Evolutionary conservation across 2,329 filamentous ascomycete genomes (phyloP).

Genomic region (Tolypocladium ophioglossoides): DNA sequence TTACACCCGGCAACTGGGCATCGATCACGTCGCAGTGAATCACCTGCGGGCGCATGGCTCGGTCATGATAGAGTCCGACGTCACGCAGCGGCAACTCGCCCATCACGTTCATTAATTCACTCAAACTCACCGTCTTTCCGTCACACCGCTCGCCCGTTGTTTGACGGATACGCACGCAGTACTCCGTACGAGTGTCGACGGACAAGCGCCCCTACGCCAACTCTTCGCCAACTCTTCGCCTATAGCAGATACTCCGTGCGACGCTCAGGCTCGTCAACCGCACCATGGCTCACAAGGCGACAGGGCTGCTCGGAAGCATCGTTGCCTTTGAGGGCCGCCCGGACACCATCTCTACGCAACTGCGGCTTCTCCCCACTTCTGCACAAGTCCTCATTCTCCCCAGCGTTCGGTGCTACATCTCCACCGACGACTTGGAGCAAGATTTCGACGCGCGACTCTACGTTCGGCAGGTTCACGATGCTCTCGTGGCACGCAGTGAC

Average conservation of each 20-base stretch:
- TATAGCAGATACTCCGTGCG: not conserved
- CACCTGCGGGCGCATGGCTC: too few species aligned
- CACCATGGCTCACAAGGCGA: conserved; percentile 14
- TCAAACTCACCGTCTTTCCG: not conserved
- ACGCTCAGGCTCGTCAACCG: not conserved
- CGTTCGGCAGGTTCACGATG: conserved; percentile 40
- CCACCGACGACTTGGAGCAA: conserved; percentile 14
- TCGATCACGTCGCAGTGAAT: not conserved
- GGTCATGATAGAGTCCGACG: not conserved
- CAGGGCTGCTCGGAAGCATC: conserved; percentile 33
- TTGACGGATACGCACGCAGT: not conserved
- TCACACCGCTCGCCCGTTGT: not conserved
- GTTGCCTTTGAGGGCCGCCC: conserved; percentile 50
- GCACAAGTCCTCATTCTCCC: conserved; percentile 48
- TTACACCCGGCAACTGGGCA: not conserved
- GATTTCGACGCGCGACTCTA: conserved; percentile 22
- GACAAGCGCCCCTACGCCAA: not conserved
- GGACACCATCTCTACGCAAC: conserved; percentile 45
- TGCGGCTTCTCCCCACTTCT: conserved; percentile 48
- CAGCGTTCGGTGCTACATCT: conserved; percentile 35
- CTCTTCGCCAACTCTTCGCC: not conserved
- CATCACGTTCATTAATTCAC: not conserved
- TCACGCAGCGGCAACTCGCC: not conserved
- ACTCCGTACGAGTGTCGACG: not conserved
- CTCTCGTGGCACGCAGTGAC: conserved; percentile 33